Evolutionary conservation across 345 rosid genomes (phyloP).

Genomic region (Corchorus capsularis): DNA sequence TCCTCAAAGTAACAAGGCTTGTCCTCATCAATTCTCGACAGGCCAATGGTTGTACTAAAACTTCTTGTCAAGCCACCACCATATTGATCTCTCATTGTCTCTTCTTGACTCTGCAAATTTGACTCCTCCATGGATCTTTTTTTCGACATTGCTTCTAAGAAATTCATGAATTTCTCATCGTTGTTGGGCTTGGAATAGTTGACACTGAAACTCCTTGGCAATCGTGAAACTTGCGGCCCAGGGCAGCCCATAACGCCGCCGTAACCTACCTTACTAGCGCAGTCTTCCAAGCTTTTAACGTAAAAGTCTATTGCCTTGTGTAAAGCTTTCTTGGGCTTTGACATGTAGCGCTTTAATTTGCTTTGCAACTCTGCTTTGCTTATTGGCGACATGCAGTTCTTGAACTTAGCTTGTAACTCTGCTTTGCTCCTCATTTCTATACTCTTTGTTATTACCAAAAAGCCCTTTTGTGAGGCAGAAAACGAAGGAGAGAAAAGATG

Average conservation of each 20-base stretch:
- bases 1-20: constrained; percentile 18
- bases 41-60: neutral
- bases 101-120: neutral
- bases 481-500: neutral
- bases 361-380: constrained; percentile 19
- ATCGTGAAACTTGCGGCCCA: neutral
- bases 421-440: constrained; percentile 12
- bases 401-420: neutral
- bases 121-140: constrained; percentile 8
- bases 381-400: constrained; percentile 5
- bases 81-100: neutral
- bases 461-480: neutral
- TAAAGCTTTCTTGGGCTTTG: constrained; percentile 22
- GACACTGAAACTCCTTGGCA: constrained; percentile 22
- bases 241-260: constrained; percentile 13
- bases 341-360: constrained; percentile 11
- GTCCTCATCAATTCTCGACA: constrained; percentile 16
- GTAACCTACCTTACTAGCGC: constrained; percentile 15
- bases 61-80: constrained; percentile 7
- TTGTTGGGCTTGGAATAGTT: constrained; percentile 4
- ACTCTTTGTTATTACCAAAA: neutral
- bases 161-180: constrained; percentile 4
- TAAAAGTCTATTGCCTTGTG: constrained; percentile 29
- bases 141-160: constrained; percentile 12
- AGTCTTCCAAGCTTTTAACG: constrained; percentile 24